phyloP scores from a whole-genome alignment of 352 stramenopile genomes.

The Globisporangium echinulatum region DNA sequence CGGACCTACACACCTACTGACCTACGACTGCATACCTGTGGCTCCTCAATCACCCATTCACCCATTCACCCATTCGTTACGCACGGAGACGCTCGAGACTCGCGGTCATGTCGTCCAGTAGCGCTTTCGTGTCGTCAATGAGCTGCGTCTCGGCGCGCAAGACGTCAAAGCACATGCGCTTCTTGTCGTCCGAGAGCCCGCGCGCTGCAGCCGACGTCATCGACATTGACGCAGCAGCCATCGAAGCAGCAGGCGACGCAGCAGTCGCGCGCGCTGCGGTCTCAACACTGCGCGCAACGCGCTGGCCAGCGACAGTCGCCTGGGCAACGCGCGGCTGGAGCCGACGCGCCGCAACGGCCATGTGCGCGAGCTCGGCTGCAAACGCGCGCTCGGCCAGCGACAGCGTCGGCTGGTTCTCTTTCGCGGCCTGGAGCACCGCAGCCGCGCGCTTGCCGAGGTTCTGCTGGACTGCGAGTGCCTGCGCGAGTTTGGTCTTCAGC shows the following conservation, averaged over 20 bases:
- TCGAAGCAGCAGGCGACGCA: slow-evolving; percentile 4
- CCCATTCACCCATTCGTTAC: slow-evolving; percentile 1
- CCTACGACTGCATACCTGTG: no score
- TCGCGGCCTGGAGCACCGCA: slow-evolving; percentile 67
- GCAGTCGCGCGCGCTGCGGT: slow-evolving; percentile 21
- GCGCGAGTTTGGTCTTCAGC: slow-evolving; percentile 50
- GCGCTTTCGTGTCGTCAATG: slow-evolving; percentile 68
- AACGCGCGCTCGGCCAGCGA: slow-evolving; percentile 69
- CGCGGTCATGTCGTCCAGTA: slow-evolving; percentile 57
- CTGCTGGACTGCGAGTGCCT: slow-evolving; percentile 56
- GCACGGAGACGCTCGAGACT: slow-evolving; percentile 42
- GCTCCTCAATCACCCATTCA: background rate
- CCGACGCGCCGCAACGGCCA: slow-evolving; percentile 54
- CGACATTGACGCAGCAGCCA: slow-evolving; percentile 12
- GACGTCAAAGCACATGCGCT: slow-evolving; percentile 80
- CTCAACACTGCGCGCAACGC: slow-evolving; percentile 48
- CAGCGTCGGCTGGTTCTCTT: slow-evolving; percentile 76
- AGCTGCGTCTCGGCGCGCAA: slow-evolving; percentile 74
- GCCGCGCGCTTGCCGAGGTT: slow-evolving; percentile 75
- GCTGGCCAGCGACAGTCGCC: slow-evolving; percentile 58
- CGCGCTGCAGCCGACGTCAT: slow-evolving; percentile 7
- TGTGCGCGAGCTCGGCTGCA: slow-evolving; percentile 59
- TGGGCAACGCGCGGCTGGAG: slow-evolving; percentile 69
- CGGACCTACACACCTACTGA: no score
- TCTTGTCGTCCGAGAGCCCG: slow-evolving; percentile 60